phyloP scores from a whole-genome alignment of 139 green algal species.

The Nannochloris sp. region DNA sequence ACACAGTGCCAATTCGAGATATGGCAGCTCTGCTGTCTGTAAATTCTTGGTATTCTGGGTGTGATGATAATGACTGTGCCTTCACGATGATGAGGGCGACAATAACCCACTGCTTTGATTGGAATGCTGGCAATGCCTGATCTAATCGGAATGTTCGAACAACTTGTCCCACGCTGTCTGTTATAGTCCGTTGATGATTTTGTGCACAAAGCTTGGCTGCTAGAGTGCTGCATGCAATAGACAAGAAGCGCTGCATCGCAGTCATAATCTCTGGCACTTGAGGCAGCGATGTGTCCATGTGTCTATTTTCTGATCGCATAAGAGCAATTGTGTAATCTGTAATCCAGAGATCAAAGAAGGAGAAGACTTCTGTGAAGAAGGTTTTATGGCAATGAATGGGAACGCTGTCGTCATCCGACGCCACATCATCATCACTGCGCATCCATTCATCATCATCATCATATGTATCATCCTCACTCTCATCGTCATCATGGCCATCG shows the following conservation, averaged over 20 bases:
- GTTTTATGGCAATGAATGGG: neutral
- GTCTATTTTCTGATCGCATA: neutral
- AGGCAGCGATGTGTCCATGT: neutral
- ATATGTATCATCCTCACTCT: neutral
- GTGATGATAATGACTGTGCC: constrained; percentile 20
- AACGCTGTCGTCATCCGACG: neutral
- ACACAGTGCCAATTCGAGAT: constrained; percentile 3
- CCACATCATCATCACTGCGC: neutral
- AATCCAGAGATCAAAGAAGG: constrained; percentile 24
- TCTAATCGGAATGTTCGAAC: constrained; percentile 13
- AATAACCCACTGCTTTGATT: constrained; percentile 23
- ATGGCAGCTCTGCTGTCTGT: constrained; percentile 27
- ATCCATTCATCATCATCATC: neutral
- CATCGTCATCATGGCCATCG: neutral
- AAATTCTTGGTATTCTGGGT: constrained; percentile 7
- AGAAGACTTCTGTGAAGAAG: constrained; percentile 25
- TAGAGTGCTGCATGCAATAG: constrained; percentile 7
- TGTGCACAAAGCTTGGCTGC: neutral
- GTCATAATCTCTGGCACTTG: neutral
- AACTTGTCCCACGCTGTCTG: constrained; percentile 7
- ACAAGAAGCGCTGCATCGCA: neutral
- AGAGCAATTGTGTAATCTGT: constrained; percentile 8
- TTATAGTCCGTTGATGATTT: constrained; percentile 8
- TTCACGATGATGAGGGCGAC: constrained; percentile 21
- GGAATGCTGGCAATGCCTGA: constrained; percentile 21